phyloP scores from a whole-genome alignment of 1,284 basidiomycete genomes.

The Retiboletus fuscus region DNA sequence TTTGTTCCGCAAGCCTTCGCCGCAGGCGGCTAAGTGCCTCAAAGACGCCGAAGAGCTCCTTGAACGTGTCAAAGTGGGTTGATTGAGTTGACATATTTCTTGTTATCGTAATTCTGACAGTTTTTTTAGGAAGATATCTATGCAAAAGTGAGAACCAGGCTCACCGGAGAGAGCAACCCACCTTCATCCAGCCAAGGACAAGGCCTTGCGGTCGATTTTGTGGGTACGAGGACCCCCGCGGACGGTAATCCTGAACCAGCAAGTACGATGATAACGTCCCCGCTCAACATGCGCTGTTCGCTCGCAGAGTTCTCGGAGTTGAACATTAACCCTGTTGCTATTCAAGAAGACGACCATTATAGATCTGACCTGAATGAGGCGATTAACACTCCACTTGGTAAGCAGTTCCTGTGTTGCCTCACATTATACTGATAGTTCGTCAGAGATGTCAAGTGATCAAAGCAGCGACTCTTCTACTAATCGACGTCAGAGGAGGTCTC shows the following conservation, averaged over 20 bases:
- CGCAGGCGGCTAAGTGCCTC: constrained; percentile 12
- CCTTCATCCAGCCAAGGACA: neutral
- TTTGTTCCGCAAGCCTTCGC: constrained; percentile 21
- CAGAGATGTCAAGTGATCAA: constrained; percentile 13
- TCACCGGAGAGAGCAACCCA: constrained; percentile 9
- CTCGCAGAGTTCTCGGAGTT: neutral
- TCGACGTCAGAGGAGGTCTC: constrained; percentile 17
- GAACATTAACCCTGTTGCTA: neutral
- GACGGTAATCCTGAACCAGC: neutral
- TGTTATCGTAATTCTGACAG: neutral
- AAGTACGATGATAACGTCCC: constrained; percentile 7
- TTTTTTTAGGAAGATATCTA: constrained; percentile 24
- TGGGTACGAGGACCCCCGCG: neutral
- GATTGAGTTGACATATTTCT: neutral
- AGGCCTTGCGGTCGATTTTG: neutral
- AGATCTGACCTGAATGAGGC: constrained; percentile 5
- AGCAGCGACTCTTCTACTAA: neutral
- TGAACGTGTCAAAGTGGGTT: constrained; percentile 23
- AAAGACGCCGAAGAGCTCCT: constrained; percentile 21
- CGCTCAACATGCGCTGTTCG: constrained; percentile 10
- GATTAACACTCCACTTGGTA: constrained; percentile 21
- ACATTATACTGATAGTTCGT: constrained; percentile 5
- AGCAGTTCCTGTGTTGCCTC: neutral
- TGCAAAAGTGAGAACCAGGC: constrained; percentile 13
- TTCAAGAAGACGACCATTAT: neutral